These are phyloP conservation scores for Prototheca stagnorum DNA, from an alignment of 163 green algal genomes.

Conservation along the genomic window DNA sequence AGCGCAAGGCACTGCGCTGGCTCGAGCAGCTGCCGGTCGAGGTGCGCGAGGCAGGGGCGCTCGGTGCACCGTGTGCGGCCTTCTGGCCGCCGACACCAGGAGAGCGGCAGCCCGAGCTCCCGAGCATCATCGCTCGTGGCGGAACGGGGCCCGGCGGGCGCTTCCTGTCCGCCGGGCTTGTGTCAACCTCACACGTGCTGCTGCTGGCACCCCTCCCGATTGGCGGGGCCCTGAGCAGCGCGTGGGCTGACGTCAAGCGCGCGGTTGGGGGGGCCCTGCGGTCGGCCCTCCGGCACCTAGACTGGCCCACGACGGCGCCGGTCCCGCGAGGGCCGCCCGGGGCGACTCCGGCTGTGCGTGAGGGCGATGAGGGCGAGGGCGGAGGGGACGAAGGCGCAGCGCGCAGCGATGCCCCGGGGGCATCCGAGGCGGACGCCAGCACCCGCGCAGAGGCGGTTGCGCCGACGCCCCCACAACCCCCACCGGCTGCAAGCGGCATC, in stretches of 20 bases:
- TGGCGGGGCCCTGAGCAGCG: not conserved
- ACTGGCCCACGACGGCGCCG: too few relatives aligned
- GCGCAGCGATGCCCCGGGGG: not conserved
- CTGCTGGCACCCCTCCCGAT: not conserved
- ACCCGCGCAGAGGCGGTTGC: not conserved
- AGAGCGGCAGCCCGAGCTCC: not conserved
- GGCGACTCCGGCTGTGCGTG: not conserved
- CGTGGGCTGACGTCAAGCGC: not conserved
- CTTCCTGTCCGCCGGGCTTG: not conserved
- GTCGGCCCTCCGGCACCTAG: too few relatives aligned
- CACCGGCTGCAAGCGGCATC: not conserved
- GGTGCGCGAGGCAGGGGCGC: constrained; percentile 11
- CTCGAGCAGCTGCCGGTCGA: constrained; percentile 19
- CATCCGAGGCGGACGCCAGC: too few relatives aligned
- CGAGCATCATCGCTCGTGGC: not conserved
- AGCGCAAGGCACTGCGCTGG: constrained; percentile 24
- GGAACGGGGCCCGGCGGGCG: not conserved
- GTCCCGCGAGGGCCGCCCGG: too few relatives aligned
- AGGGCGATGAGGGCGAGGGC: not conserved
- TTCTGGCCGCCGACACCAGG: constrained; percentile 29
- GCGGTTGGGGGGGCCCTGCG: not conserved
- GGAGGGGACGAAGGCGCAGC: not conserved
- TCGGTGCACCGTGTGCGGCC: constrained; percentile 25
- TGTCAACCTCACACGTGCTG: not conserved
- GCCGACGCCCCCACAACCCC: not conserved